Evolutionary conservation across 345 rosid genomes (phyloP).

Genomic region (Populus simonii): DNA sequence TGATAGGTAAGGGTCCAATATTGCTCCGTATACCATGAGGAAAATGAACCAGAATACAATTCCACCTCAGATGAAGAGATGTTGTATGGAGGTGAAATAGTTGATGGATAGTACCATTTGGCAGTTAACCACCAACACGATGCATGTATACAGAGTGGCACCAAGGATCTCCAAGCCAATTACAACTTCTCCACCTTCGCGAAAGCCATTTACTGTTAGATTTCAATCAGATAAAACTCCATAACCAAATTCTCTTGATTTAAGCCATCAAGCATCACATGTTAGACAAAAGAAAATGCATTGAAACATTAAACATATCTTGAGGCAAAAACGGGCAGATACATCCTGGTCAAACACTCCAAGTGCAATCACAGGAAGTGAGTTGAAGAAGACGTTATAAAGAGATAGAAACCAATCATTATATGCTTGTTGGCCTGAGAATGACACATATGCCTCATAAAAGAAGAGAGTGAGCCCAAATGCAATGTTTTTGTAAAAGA

Average conservation of each 20-base stretch:
- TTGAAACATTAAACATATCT: slow-evolving; percentile 33
- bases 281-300: background rate
- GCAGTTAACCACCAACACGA: slow-evolving; percentile 87
- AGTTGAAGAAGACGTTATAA: slow-evolving; percentile 90
- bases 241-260: background rate
- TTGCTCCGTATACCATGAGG: slow-evolving; percentile 82
- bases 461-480: slow-evolving; percentile 80
- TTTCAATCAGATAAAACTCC: background rate
- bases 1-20: slow-evolving; percentile 57
- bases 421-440: slow-evolving; percentile 83
- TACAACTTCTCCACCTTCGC: slow-evolving; percentile 70
- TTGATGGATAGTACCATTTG: slow-evolving; percentile 83
- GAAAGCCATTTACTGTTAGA: slow-evolving; percentile 16
- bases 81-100: slow-evolving; percentile 87
- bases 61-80: slow-evolving; percentile 90
- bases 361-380: slow-evolving; percentile 90
- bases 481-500: slow-evolving; percentile 96
- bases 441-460: slow-evolving; percentile 79
- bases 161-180: slow-evolving; percentile 71
- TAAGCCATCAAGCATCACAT: background rate
- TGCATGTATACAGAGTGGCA: slow-evolving; percentile 84
- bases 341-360: slow-evolving; percentile 97
- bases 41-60: slow-evolving; percentile 72
- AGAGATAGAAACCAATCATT: slow-evolving; percentile 89
- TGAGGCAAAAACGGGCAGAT: slow-evolving; percentile 61